Base-by-base conservation (phyloP, 2,329 filamentous ascomycete species). In the Pyricularia pennisetigena region DNA sequence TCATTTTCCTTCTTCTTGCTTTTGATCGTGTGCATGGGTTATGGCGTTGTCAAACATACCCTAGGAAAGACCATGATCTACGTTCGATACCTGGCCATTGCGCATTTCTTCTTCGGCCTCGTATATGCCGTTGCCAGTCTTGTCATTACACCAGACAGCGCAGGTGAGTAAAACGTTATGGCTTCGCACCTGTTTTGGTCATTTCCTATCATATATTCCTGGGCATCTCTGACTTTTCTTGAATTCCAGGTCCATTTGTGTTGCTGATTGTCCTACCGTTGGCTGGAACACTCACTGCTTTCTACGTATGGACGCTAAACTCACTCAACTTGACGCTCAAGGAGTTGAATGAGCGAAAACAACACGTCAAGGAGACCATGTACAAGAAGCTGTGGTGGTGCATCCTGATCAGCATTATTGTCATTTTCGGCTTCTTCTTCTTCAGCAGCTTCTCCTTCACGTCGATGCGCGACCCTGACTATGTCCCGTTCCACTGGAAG, bases 371-470 rank as follows among this genome's bases (percentile, higher is more conserved):
- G 78, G 93, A 94, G 65, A 79, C 87, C 79, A 99, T 99, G 96
- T 99, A 98, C 81, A 94, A 91, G 81, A 97, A 96, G 78, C 87
- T 99, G 16, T 99, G 96, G 94, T 99, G 94, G 94, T 94, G 93
- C 77, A 97, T 99, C 70, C 84, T 99, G 64, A 83, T 87, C 71
- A 97, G 91, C 77, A 97, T 99, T 76, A 81, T 98, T 65, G 92
- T 98, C 73, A 97, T 98, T 73, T 99, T 99, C 74, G 93, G 85
- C 69, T 99, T 99, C 82, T 97, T 99, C 84, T 98, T 99, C 83
- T 89, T 98, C 82, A 98, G 97, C 83, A 96, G 92, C 73, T 93
- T 97, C 79, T 93, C 92, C 0, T 97, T 99, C 77, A 94, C 94
- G 65, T 94, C 93, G 14, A 88, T 89, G 65, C 87, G 86, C 65